Evolutionary conservation across 169 alveolate species (phyloP).

Genomic region (Plasmodium chabaudi): DNA sequence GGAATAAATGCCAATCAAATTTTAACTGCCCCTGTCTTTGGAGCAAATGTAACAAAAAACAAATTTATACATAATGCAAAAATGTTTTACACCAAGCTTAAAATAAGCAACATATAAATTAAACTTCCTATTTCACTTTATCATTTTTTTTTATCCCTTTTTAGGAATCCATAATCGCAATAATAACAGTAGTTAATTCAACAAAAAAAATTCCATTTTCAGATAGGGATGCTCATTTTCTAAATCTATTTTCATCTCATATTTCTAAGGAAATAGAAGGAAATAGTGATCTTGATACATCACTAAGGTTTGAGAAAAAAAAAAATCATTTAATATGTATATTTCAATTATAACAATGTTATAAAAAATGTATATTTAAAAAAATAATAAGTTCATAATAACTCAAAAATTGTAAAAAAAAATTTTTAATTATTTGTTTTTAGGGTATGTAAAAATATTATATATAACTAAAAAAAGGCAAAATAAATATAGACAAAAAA

Average conservation of each 20-base stretch:
- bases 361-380: background rate
- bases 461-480: constrained; percentile 22
- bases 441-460: constrained; percentile 65
- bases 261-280: constrained; percentile 44
- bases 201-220: constrained; percentile 18
- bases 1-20: constrained; percentile 28
- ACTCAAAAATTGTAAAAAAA: background rate
- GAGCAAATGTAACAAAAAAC: constrained; percentile 17
- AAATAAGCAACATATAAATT: no score
- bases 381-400: background rate
- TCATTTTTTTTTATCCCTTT: background rate
- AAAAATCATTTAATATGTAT: background rate
- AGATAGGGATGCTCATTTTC: constrained; percentile 35
- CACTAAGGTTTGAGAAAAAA: constrained; percentile 16
- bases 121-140: background rate
- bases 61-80: background rate
- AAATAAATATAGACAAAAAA: background rate
- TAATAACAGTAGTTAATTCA: constrained; percentile 25
- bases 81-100: no score
- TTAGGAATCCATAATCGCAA: constrained; percentile 33
- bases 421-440: constrained; percentile 14
- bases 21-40: constrained; percentile 48
- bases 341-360: background rate
- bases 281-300: background rate
- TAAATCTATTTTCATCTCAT: constrained; percentile 37